Evolutionary conservation across 2,329 filamentous ascomycete genomes (phyloP).

Genomic region (Cordyceps pruinosa): DNA sequence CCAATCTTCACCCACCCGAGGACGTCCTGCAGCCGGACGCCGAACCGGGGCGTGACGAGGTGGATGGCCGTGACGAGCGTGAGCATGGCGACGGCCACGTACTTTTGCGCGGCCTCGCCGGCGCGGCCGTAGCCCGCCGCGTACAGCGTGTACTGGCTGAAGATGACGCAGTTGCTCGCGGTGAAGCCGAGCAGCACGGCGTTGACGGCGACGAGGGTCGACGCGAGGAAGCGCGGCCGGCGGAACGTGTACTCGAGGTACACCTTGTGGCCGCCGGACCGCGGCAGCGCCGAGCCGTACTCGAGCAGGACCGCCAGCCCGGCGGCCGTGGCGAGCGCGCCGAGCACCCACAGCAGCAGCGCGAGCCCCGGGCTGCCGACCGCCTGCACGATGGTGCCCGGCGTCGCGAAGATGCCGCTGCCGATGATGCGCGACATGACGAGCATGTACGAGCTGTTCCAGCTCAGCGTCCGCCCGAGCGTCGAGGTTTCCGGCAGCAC

Average conservation of each 20-base stretch:
- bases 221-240: constrained; percentile 55
- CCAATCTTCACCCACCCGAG: constrained; percentile 58
- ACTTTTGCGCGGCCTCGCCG: constrained; percentile 45
- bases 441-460: constrained; percentile 58
- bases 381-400: constrained; percentile 57
- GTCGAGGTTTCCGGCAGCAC: constrained; percentile 53
- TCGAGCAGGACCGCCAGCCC: constrained; percentile 58
- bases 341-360: constrained; percentile 55
- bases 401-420: constrained; percentile 66
- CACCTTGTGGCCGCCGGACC: constrained; percentile 62
- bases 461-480: constrained; percentile 52
- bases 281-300: constrained; percentile 63
- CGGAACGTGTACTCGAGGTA: constrained; percentile 65
- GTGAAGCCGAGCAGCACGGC: constrained; percentile 60
- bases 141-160: constrained; percentile 58
- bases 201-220: constrained; percentile 56
- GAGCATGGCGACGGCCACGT: constrained; percentile 49
- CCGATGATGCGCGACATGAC: constrained; percentile 64
- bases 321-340: constrained; percentile 53
- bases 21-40: constrained; percentile 53
- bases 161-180: constrained; percentile 63
- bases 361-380: constrained; percentile 61
- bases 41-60: constrained; percentile 48
- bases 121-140: constrained; percentile 43
- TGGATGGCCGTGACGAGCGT: constrained; percentile 53